These are phyloP conservation scores for Carex parvula DNA, from an alignment of 176 grass and related monocot genomes.

Conservation along the genomic window DNA sequence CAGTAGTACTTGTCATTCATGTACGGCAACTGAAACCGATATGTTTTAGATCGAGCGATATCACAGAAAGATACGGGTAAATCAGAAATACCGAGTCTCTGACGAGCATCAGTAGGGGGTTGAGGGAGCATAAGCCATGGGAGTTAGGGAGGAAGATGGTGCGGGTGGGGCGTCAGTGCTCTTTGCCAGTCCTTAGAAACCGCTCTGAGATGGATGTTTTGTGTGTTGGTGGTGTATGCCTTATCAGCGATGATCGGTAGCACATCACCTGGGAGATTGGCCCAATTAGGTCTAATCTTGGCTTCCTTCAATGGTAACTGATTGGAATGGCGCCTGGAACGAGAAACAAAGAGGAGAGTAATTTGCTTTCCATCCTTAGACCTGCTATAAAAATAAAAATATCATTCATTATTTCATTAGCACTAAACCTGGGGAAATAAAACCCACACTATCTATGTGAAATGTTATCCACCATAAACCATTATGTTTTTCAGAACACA, in stretches of 20 bases:
- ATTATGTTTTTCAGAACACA: too few relatives aligned
- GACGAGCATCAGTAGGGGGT: neutral
- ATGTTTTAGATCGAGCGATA: neutral
- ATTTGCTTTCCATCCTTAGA: neutral
- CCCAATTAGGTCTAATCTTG: too few relatives aligned
- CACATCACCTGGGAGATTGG: neutral
- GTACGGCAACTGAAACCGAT: neutral
- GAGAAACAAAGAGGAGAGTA: neutral
- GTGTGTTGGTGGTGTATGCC: neutral
- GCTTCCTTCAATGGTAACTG: too few relatives aligned
- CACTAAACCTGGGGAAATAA: neutral
- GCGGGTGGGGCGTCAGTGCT: neutral
- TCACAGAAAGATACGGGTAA: neutral
- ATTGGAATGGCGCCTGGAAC: neutral
- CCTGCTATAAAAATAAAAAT: neutral
- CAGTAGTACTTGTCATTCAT: neutral
- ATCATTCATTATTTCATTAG: neutral
- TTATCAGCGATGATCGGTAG: neutral
- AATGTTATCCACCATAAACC: too few relatives aligned
- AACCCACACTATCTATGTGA: neutral
- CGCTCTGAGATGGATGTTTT: neutral
- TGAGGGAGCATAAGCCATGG: conserved; percentile 1
- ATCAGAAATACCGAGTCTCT: neutral
- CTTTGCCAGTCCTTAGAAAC: neutral
- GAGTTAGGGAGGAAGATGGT: neutral